phyloP scores from a whole-genome alignment of 2,329 filamentous ascomycete species.

The Trichoderma cornu-damae region DNA sequence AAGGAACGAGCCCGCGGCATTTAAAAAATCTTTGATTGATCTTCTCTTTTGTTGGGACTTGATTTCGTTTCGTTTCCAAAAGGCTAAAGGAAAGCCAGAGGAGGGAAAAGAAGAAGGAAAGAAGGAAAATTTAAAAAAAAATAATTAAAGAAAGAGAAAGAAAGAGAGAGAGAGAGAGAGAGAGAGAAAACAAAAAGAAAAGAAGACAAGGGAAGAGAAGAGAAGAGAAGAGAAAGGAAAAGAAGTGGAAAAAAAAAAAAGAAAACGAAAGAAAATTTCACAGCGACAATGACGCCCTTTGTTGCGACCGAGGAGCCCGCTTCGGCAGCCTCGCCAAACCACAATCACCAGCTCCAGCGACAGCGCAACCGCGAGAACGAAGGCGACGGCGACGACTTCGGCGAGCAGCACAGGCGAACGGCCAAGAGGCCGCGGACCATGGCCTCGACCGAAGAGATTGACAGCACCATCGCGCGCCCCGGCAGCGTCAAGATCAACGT shows the following conservation, averaged over 20 bases:
- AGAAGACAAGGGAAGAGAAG: background rate
- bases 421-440: constrained; percentile 28
- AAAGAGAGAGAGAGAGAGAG: background rate
- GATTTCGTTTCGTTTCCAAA: background rate
- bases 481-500: constrained; percentile 91
- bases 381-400: constrained; percentile 8
- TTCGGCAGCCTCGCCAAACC: constrained; percentile 16
- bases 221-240: background rate
- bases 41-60: background rate
- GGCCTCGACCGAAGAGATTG: constrained; percentile 53
- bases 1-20: background rate
- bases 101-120: background rate
- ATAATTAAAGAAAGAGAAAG: too few relatives aligned
- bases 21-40: background rate
- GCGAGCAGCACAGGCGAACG: background rate
- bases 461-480: constrained; percentile 56
- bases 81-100: background rate
- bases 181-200: background rate
- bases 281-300: constrained; percentile 15
- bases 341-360: background rate
- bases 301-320: constrained; percentile 12
- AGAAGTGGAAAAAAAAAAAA: background rate
- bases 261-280: background rate
- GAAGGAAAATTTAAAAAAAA: background rate
- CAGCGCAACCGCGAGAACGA: background rate